Conservation (phyloP, 2,329 filamentous ascomycete species). For the Curvularia hawaiiensis region DNA sequence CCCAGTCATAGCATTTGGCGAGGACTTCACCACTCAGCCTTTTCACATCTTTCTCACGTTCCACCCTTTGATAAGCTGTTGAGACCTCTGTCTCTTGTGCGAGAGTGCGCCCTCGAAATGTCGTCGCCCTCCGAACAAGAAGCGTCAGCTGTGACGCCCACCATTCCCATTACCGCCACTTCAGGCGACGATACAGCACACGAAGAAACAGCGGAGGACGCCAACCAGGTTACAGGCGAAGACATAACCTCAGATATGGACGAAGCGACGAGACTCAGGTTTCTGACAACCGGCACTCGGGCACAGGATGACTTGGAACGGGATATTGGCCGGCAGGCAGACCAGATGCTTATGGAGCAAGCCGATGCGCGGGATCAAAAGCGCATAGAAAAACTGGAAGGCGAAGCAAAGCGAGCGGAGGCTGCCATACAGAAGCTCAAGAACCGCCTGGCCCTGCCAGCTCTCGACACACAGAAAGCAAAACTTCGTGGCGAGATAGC, state of each 20-base stretch:
- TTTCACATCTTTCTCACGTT: neutral
- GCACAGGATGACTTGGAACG: conserved; percentile 91
- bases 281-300: conserved; percentile 54
- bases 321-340: conserved; percentile 74
- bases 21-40: neutral
- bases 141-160: conserved; percentile 18
- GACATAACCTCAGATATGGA: conserved; percentile 42
- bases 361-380: conserved; percentile 68
- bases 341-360: conserved; percentile 64
- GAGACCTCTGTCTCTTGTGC: neutral
- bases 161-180: conserved; percentile 15
- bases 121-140: conserved; percentile 14
- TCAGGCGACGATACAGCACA: conserved; percentile 12
- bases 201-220: conserved; percentile 13
- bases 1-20: neutral
- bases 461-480: conserved; percentile 60
- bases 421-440: conserved; percentile 66
- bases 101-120: conserved; percentile 13
- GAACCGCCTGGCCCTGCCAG: conserved; percentile 61
- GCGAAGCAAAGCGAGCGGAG: conserved; percentile 63
- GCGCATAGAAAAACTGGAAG: conserved; percentile 62
- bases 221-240: conserved; percentile 19
- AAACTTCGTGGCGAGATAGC: conserved; percentile 69
- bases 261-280: conserved; percentile 49
- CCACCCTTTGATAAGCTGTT: neutral